These are phyloP conservation scores for Sporisorium graminicola DNA, from an alignment of 1,284 basidiomycete genomes.

Conservation along the genomic window DNA sequence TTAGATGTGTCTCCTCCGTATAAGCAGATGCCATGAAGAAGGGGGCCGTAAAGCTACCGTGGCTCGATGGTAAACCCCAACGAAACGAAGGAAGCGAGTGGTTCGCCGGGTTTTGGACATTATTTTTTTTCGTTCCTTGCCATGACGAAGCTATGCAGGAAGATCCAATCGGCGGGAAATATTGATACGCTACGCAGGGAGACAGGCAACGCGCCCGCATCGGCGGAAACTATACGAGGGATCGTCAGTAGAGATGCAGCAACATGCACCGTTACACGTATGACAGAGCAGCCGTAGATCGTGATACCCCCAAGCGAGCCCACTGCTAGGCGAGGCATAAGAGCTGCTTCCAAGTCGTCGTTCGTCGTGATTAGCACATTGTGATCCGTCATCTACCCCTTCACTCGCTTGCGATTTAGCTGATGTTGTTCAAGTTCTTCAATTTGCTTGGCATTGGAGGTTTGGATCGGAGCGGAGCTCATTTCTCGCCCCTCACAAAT, in stretches of 20 bases:
- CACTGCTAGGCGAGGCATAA: neutral
- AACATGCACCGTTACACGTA: neutral
- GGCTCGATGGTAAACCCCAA: no score
- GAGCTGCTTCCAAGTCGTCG: no score
- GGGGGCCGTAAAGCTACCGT: no score
- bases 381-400: neutral
- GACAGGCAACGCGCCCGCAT: no score
- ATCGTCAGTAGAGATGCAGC: neutral
- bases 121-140: neutral
- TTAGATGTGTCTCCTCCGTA: neutral
- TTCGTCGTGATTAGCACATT: no score
- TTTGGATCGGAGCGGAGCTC: neutral
- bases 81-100: neutral
- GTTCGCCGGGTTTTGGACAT: neutral
- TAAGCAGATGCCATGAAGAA: neutral
- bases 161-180: conserved; percentile 2
- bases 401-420: neutral
- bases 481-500: neutral
- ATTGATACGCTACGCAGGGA: no score
- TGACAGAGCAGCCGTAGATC: neutral
- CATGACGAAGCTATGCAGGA: conserved; percentile 6
- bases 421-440: neutral
- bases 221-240: no score
- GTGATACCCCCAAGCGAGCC: neutral
- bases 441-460: neutral